These are phyloP conservation scores for Fusarium drepaniforme DNA, from an alignment of 2,329 filamentous ascomycete genomes.

Conservation along the genomic window DNA sequence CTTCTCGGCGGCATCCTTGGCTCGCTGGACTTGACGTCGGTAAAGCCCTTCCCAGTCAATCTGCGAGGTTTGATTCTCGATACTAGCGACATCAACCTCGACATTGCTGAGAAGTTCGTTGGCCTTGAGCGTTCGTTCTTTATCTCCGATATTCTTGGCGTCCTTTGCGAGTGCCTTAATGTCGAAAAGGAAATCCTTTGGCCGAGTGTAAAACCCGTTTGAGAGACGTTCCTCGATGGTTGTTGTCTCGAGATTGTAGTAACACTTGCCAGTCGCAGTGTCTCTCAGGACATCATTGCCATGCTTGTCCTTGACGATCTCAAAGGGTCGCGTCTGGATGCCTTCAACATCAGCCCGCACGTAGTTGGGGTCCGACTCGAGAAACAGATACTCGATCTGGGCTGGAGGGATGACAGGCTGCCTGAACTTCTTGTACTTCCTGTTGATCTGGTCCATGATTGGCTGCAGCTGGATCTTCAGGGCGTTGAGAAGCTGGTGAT, in stretches of 20 bases:
- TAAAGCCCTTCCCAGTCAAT: slow-evolving; percentile 88
- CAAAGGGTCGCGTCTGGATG: slow-evolving; percentile 77
- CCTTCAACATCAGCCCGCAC: slow-evolving; percentile 69
- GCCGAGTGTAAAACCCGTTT: slow-evolving; percentile 94
- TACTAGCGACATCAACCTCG: slow-evolving; percentile 87
- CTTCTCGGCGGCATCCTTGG: slow-evolving; percentile 69
- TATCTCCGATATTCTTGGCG: slow-evolving; percentile 84
- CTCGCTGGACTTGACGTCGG: slow-evolving; percentile 76
- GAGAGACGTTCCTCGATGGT: slow-evolving; percentile 97
- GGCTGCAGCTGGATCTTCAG: slow-evolving; percentile 92
- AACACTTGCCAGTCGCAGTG: slow-evolving; percentile 83
- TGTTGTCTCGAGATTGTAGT: slow-evolving; percentile 92
- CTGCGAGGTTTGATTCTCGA: slow-evolving; percentile 76
- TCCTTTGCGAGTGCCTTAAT: slow-evolving; percentile 89
- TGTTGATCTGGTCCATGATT: slow-evolving; percentile 97
- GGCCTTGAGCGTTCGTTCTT: slow-evolving; percentile 84
- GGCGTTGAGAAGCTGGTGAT: slow-evolving; percentile 85
- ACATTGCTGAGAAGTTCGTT: slow-evolving; percentile 95
- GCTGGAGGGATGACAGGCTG: slow-evolving; percentile 80
- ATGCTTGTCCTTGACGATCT: slow-evolving; percentile 82
- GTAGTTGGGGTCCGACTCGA: slow-evolving; percentile 82
- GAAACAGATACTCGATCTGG: slow-evolving; percentile 84
- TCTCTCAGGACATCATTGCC: slow-evolving; percentile 83
- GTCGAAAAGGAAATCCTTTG: slow-evolving; percentile 89
- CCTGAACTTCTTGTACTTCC: slow-evolving; percentile 89